Conservation (phyloP, 768 basidiomycete genomes). For the Collybia nuda region DNA sequence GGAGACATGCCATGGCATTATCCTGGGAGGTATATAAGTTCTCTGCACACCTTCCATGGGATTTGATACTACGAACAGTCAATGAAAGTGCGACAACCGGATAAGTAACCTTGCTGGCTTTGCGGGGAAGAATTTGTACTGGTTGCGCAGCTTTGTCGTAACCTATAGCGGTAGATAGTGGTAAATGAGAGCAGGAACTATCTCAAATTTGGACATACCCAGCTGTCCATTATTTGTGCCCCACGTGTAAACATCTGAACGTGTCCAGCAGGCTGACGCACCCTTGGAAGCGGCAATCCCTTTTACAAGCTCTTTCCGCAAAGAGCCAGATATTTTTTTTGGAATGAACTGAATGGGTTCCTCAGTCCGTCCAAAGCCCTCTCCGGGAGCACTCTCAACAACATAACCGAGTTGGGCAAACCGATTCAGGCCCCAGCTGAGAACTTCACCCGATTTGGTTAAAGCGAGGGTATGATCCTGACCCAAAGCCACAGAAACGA, state of each 20-base stretch:
- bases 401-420: constrained; percentile 89
- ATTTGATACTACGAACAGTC: constrained; percentile 49
- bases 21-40: constrained; percentile 48
- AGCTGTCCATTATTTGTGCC: constrained; percentile 93
- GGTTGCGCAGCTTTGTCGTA: constrained; percentile 77
- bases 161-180: constrained; percentile 36
- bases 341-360: constrained; percentile 79
- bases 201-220: constrained; percentile 38
- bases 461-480: constrained; percentile 94
- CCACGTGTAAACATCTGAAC: constrained; percentile 77
- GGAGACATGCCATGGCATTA: constrained; percentile 77
- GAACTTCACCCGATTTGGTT: constrained; percentile 77
- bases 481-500: constrained; percentile 76
- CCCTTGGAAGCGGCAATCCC: constrained; percentile 88
- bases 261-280: constrained; percentile 89
- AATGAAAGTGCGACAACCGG: constrained; percentile 73
- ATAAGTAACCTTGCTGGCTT: constrained; percentile 74
- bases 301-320: constrained; percentile 75
- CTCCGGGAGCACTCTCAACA: constrained; percentile 51
- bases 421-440: constrained; percentile 89
- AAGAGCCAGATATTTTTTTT: constrained; percentile 66
- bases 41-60: neutral
- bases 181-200: neutral
- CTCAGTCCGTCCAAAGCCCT: constrained; percentile 46
- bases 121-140: constrained; percentile 73